These are phyloP conservation scores for Parsonsia alboflavescens DNA, from an alignment of 257 asterid species.

Conservation along the genomic window DNA sequence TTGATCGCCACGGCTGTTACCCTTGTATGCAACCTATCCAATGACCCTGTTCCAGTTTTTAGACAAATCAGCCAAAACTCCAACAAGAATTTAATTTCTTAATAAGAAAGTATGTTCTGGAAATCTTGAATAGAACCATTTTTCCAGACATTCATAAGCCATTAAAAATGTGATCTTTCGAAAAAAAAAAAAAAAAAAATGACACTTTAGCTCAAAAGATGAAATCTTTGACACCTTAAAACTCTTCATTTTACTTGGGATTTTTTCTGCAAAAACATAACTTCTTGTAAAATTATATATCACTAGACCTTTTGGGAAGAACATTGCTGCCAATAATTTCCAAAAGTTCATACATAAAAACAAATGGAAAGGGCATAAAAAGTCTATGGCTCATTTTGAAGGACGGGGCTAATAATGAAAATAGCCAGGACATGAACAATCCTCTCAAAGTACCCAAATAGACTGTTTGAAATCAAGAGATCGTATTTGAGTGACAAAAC, in stretches of 20 bases:
- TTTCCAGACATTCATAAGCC: background rate
- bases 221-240: background rate
- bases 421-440: background rate
- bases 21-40: constrained; percentile 13
- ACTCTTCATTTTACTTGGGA: background rate
- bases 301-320: background rate
- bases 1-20: constrained; percentile 28
- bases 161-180: background rate
- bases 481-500: background rate
- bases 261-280: background rate
- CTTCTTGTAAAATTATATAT: background rate
- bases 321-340: background rate
- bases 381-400: background rate
- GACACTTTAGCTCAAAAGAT: background rate
- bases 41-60: constrained; percentile 31
- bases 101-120: background rate
- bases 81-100: background rate
- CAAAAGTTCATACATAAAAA: background rate
- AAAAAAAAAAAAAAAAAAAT: background rate
- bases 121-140: background rate
- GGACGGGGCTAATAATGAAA: background rate
- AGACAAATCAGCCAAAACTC: constrained; percentile 17
- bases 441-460: background rate
- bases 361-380: background rate
- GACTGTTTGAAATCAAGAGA: background rate